Percentiles rank a stretch among this genome's conserved stretches.
Conservation (phyloP, 805 yeast genomes). For the Candida fluviatilis region DNA sequence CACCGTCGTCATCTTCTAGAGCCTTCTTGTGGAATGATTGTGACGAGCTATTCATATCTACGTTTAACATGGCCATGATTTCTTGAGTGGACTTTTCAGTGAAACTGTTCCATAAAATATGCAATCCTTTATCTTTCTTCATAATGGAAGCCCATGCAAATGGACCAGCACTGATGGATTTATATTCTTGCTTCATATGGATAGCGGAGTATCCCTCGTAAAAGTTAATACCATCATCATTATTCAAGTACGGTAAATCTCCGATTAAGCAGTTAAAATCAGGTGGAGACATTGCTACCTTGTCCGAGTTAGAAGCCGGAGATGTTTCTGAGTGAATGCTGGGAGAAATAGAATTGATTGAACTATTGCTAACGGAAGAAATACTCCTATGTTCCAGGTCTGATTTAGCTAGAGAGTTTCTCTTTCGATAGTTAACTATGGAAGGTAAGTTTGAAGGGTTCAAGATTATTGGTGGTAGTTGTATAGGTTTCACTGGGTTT, state of each 20-base stretch:
- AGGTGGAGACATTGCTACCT: not conserved
- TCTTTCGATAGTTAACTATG: not conserved
- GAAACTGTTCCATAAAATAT: slow-evolving; percentile 31
- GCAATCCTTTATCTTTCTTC: slow-evolving; percentile 30
- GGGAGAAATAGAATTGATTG: not conserved
- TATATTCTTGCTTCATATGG: slow-evolving; percentile 22
- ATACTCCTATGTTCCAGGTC: not conserved
- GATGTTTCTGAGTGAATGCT: not conserved
- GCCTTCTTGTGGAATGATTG: slow-evolving; percentile 25
- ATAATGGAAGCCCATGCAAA: slow-evolving; percentile 35
- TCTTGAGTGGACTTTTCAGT: slow-evolving; percentile 14
- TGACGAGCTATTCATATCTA: slow-evolving; percentile 16
- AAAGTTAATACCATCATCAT: slow-evolving; percentile 30
- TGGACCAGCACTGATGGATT: slow-evolving; percentile 36
- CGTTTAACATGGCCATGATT: slow-evolving; percentile 17
- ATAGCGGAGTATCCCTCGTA: slow-evolving; percentile 31
- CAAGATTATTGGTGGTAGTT: slow-evolving; percentile 9
- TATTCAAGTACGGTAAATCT: slow-evolving; percentile 20
- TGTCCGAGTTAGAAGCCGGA: not conserved
- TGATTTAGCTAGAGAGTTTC: not conserved
- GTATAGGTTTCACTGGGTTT: slow-evolving; percentile 2
- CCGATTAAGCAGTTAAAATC: slow-evolving; percentile 12
- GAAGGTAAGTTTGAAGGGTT: slow-evolving; percentile 1
- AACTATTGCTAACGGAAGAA: not conserved
- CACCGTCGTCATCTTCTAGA: slow-evolving; percentile 32